Percentiles rank a stretch among this genome's conserved stretches.
Evolutionary conservation across 2,329 filamentous ascomycete genomes (phyloP).

Genomic region (Volutella citrinella): DNA sequence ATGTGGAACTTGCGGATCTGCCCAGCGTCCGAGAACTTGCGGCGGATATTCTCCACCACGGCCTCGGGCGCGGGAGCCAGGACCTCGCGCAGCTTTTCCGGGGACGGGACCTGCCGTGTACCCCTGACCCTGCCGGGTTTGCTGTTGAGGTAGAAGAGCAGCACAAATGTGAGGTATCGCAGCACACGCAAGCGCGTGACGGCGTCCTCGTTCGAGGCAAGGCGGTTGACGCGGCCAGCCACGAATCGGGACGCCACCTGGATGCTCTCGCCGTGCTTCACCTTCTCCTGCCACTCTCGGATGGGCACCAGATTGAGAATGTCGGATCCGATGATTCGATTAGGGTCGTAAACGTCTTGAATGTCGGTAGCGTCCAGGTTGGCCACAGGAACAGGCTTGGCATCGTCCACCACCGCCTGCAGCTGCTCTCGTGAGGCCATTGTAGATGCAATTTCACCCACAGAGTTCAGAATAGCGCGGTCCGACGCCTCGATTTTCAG

Average conservation of each 20-base stretch:
- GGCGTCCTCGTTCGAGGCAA: conserved; percentile 52
- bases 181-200: conserved; percentile 55
- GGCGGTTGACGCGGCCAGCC: conserved; percentile 55
- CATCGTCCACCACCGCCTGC: conserved; percentile 60
- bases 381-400: conserved; percentile 70
- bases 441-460: conserved; percentile 58
- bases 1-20: conserved; percentile 69
- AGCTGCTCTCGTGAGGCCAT: conserved; percentile 67
- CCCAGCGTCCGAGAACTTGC: conserved; percentile 64
- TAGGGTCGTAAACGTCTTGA: conserved; percentile 69
- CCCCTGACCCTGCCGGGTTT: conserved; percentile 46
- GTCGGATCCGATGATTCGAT: conserved; percentile 63
- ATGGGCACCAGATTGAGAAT: conserved; percentile 66
- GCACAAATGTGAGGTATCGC: conserved; percentile 57
- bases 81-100: conserved; percentile 58
- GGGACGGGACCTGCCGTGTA: conserved; percentile 51
- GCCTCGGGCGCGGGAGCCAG: conserved; percentile 57
- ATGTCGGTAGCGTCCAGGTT: conserved; percentile 66
- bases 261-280: conserved; percentile 56
- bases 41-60: conserved; percentile 64
- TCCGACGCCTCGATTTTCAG: conserved; percentile 54
- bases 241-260: conserved; percentile 61
- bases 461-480: conserved; percentile 59
- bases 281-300: conserved; percentile 70
- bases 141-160: conserved; percentile 50